phyloP scores from a whole-genome alignment of 495 filamentous ascomycete species.

The Thermochaetoides thermophila region DNA sequence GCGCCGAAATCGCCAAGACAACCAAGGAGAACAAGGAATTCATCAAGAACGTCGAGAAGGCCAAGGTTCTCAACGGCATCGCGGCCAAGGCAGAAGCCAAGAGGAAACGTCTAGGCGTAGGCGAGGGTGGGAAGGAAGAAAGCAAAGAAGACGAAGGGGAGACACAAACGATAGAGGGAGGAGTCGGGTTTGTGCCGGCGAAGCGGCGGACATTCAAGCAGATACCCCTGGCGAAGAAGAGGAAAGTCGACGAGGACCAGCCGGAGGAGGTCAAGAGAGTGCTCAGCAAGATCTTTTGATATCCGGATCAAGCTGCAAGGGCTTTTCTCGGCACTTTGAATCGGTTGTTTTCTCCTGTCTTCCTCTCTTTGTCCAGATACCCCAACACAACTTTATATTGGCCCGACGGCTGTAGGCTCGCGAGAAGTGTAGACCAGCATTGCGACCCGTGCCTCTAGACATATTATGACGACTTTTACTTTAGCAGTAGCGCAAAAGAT shows the following conservation, averaged over 20 bases:
- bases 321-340: too few species aligned
- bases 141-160: neutral
- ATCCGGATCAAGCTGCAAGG: neutral
- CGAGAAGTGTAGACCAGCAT: too few species aligned
- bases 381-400: neutral
- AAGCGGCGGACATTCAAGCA: constrained; percentile 58
- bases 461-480: too few species aligned
- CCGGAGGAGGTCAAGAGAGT: constrained; percentile 61
- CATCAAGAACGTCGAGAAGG: constrained; percentile 57
- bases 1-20: constrained; percentile 64
- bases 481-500: too few species aligned
- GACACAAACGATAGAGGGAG: neutral
- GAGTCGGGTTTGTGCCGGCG: constrained; percentile 12
- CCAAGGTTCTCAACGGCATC: constrained; percentile 59
- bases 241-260: constrained; percentile 31
- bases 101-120: constrained; percentile 20
- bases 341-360: too few species aligned
- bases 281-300: constrained; percentile 66
- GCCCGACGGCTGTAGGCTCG: too few species aligned
- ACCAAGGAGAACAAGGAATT: constrained; percentile 76
- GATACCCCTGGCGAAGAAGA: constrained; percentile 37
- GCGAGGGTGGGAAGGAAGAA: constrained; percentile 7
- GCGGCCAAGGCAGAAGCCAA: constrained; percentile 46
- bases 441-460: too few species aligned
- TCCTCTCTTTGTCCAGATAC: constrained; percentile 1